Conservation (phyloP, 129 eudicot genomes). For the Deinandra increscens region DNA sequence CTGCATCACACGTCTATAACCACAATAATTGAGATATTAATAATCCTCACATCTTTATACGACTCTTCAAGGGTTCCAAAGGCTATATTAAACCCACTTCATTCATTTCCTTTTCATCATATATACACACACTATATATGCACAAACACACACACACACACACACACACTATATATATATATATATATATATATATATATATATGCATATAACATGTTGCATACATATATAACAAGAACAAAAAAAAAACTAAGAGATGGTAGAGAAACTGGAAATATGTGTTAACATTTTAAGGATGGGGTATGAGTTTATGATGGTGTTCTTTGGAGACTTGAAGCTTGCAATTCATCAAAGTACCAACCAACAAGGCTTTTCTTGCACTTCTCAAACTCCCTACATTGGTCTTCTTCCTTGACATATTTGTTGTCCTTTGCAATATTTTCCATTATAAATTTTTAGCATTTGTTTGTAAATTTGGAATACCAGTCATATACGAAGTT, state of each 20-base stretch:
- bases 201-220: neutral
- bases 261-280: constrained; percentile 47
- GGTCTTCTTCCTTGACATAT: constrained; percentile 45
- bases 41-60: neutral
- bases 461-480: neutral
- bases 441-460: neutral
- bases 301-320: constrained; percentile 41
- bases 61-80: constrained; percentile 30
- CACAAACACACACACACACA: no score
- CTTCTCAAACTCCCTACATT: constrained; percentile 39
- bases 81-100: constrained; percentile 18
- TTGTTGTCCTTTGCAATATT: neutral
- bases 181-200: neutral
- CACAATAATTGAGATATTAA: constrained; percentile 24
- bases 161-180: no score
- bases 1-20: constrained; percentile 25
- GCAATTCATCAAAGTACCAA: constrained; percentile 27
- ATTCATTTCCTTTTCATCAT: neutral
- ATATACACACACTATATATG: neutral
- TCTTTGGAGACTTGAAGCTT: constrained; percentile 40
- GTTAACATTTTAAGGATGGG: constrained; percentile 39
- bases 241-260: constrained; percentile 25
- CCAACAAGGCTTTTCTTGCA: constrained; percentile 12
- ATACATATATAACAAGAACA: constrained; percentile 6
- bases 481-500: neutral